These are phyloP conservation scores for Neurospora sp. DNA, from an alignment of 2,329 filamentous ascomycete species.

Conservation along the genomic window DNA sequence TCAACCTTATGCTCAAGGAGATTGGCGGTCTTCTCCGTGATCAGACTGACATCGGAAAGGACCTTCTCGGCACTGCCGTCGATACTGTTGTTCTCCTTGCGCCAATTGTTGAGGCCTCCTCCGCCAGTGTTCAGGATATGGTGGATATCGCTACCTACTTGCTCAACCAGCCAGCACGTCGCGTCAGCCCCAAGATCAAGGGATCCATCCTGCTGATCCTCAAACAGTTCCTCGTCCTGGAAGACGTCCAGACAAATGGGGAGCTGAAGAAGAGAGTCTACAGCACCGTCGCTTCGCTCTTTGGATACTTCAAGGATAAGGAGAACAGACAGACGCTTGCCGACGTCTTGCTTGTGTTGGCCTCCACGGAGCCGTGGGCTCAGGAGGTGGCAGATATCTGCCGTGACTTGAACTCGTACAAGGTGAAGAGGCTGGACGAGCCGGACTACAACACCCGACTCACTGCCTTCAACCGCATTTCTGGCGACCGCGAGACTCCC, in stretches of 20 bases:
- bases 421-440: constrained; percentile 63
- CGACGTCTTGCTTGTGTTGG: constrained; percentile 61
- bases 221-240: constrained; percentile 66
- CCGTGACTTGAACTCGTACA: constrained; percentile 70
- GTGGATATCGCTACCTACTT: constrained; percentile 73
- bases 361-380: constrained; percentile 51
- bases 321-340: constrained; percentile 65
- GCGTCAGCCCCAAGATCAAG: constrained; percentile 77
- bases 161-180: constrained; percentile 72
- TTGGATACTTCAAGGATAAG: constrained; percentile 81
- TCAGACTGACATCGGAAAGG: constrained; percentile 50
- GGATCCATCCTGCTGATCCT: constrained; percentile 69
- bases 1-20: constrained; percentile 52
- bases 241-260: constrained; percentile 43
- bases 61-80: constrained; percentile 70
- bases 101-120: constrained; percentile 54
- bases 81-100: constrained; percentile 69
- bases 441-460: constrained; percentile 80
- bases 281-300: constrained; percentile 66
- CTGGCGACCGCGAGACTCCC: constrained; percentile 44
- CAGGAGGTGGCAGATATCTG: constrained; percentile 60
- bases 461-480: constrained; percentile 64
- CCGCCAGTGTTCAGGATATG: constrained; percentile 60
- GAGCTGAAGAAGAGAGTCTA: constrained; percentile 58
- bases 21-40: constrained; percentile 56